Base-by-base conservation (phyloP, 2,329 filamentous ascomycete genomes). In the Alternaria sp. region DNA sequence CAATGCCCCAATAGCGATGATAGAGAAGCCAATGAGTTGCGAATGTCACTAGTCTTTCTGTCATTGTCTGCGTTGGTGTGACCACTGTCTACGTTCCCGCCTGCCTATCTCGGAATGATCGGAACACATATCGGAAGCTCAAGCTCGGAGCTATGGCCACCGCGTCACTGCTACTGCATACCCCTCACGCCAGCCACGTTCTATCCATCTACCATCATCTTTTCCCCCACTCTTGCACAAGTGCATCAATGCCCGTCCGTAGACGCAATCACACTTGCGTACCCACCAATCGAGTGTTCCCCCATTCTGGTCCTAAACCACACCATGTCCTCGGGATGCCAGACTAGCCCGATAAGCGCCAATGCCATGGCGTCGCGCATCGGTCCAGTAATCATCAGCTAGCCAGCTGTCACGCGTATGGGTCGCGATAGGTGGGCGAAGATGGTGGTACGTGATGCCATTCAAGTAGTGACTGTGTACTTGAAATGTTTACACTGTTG, bases 221-320 rank as follows among this genome's bases (percentile, higher is more conserved):
- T 32, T 32, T 61, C 64, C 69, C 68, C 72, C 71, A 71, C 71
- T 69, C 58, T 68, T 71, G 58, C 67, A 56, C 51, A 38, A 39
- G 24, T 42, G 18, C 46, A 20, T 26, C 11, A 26, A 22, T 44
- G n/a, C 59, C 61, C 59, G 11, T 18, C 67, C 61, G 52, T 61
- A 63, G 20, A 41, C 36, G 28, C 46, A n/a, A 30, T 26, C 42
- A 22, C 14, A 26, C 30, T 30, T 12, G 26, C 3, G 41, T 44
- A 32, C 42, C 53, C 57, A 41, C 61, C 60, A 69, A 62, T 62
- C 51, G 52, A 51, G 46, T 20, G 36, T 38, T 30, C 38, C 61
- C 61, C 61, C 57, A 63, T 61, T 36, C 43, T 62, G 55, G 20
- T 30, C 11, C 20, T 24, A 54, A 14, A 39, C 42, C 44, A 55